Percentiles rank a stretch among this genome's conserved stretches.
These are phyloP conservation scores for Calocera cornea DNA, from an alignment of 768 basidiomycete species.

Conservation along the genomic window DNA sequence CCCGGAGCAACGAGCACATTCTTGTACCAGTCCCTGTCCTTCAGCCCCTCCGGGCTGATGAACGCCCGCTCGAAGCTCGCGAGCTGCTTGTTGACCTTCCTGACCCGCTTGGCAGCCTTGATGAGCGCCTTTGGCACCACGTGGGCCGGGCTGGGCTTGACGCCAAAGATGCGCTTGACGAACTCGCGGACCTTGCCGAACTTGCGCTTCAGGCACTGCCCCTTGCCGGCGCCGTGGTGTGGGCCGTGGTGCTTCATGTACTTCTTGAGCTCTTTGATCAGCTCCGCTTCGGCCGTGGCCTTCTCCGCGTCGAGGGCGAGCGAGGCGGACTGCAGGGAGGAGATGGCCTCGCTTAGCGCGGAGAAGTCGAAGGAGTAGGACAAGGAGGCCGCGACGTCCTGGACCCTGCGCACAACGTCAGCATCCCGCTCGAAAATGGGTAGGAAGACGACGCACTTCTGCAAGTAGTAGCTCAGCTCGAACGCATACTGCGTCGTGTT, in stretches of 20 bases:
- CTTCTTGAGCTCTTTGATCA: slow-evolving; percentile 22
- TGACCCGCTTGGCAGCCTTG: slow-evolving; percentile 46
- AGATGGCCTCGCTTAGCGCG: slow-evolving; percentile 21
- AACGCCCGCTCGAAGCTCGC: slow-evolving; percentile 64
- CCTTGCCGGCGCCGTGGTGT: neutral
- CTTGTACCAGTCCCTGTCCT: slow-evolving; percentile 56
- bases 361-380: slow-evolving; percentile 20
- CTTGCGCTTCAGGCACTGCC: neutral
- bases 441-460: slow-evolving; percentile 30
- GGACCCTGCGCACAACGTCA: slow-evolving; percentile 32
- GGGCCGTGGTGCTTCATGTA: slow-evolving; percentile 15
- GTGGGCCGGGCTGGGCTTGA: neutral
- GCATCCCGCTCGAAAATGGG: neutral
- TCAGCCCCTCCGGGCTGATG: slow-evolving; percentile 53
- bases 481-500: slow-evolving; percentile 55
- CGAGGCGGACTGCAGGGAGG: slow-evolving; percentile 22
- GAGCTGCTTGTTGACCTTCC: slow-evolving; percentile 51
- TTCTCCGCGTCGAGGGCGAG: slow-evolving; percentile 21
- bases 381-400: slow-evolving; percentile 28
- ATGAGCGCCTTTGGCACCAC: slow-evolving; percentile 28
- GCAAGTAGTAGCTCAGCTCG: slow-evolving; percentile 42
- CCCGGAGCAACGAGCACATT: slow-evolving; percentile 80
- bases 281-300: slow-evolving; percentile 25
- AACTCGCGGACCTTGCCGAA: slow-evolving; percentile 8
- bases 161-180: slow-evolving; percentile 12